These are phyloP conservation scores for Colletotrichum sp. DNA, from an alignment of 2,329 filamentous ascomycete species.

Conservation along the genomic window DNA sequence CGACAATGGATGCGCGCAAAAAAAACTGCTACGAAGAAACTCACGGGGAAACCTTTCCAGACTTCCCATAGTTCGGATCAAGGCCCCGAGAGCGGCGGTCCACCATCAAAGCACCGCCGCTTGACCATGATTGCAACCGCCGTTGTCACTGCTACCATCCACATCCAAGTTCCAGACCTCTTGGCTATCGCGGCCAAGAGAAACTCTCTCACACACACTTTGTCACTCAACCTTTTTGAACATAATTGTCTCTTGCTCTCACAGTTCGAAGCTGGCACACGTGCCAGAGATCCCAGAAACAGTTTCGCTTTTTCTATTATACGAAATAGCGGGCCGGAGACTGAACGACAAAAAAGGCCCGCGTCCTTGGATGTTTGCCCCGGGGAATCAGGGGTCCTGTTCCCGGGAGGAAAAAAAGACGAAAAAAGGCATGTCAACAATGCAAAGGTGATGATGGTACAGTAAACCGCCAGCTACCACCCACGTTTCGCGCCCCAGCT, in stretches of 20 bases:
- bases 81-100: neutral
- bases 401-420: neutral
- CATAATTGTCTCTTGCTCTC: neutral
- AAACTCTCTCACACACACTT: neutral
- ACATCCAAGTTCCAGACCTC: neutral
- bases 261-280: neutral
- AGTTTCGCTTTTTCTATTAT: constrained; percentile 19
- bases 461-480: neutral
- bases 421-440: neutral
- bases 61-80: neutral
- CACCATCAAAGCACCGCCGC: neutral
- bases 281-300: constrained; percentile 1
- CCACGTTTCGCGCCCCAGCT: neutral
- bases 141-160: neutral
- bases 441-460: constrained; percentile 19
- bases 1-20: neutral
- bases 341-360: neutral
- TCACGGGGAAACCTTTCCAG: neutral
- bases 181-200: neutral
- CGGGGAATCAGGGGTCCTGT: neutral
- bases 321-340: neutral
- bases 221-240: neutral
- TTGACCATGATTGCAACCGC: neutral
- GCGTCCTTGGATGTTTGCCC: neutral
- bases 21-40: neutral